Base-by-base conservation (phyloP, 768 basidiomycete species). In the Panellus pusillus region DNA sequence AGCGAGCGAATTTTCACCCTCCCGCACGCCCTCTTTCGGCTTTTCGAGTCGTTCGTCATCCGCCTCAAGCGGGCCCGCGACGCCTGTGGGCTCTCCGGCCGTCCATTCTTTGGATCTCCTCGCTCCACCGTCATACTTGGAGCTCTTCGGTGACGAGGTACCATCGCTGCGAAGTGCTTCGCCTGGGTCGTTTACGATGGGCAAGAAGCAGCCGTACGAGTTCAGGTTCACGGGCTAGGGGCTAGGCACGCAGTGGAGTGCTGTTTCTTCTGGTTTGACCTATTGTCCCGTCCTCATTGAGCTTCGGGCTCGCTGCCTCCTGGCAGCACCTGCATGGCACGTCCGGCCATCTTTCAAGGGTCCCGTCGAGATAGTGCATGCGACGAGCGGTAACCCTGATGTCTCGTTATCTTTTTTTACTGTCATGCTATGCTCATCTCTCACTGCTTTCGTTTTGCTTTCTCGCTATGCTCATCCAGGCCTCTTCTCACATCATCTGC, bases 311-410 rank as follows among this genome's bases (percentile, higher is more conserved):
- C 20, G 15, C 48, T 11, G 9, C 27, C 35, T 14, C 4, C 37
- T 9, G 32, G 32, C 32, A 35, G 32, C 32, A 14, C 2, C 45
- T 47, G 46, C 44, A 44, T 58, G 36, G 54, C 54, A 53, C 58
- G 58, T 53, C 58, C 39, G 14, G 58, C 48, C 44, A 50, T 42
- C 49, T 36, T 45, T 38, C 44, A 27, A 18, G 42, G 55, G 18
- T 28, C 46, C 38, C 52, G 59, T 61, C 55, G 44, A 36, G 59
- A 56, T 60, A 56, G 54, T 53, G 54, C 54, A 60, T 60, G 54
- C 48, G 53, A 55, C 58, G 53, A 45, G 36, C 47, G 44, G 43
- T 47, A 18, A 41, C 14, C 44, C 18, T 19, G 55, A 50, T 53
- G 57, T 58, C 40, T 52, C 37, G 18, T 52, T 57, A 52, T 58